A percentile compares a stretch with the other conserved stretches of the same genome.
phyloP scores from a whole-genome alignment of 2,329 filamentous ascomycete genomes.

The Bretziella fagacearum region DNA sequence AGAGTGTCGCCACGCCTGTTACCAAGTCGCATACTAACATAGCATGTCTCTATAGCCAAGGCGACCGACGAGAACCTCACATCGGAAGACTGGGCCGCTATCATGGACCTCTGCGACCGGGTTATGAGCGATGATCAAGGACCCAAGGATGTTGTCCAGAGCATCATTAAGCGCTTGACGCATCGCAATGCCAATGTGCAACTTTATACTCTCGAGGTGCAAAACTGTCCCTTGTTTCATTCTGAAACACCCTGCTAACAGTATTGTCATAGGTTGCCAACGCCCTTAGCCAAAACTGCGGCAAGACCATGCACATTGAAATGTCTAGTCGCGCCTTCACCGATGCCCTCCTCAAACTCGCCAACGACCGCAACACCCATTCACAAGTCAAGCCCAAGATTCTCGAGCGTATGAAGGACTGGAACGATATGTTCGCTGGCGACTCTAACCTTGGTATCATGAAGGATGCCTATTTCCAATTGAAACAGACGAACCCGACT shows the following conservation, averaged over 20 bases:
- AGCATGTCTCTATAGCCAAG: constrained; percentile 30
- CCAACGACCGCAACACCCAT: constrained; percentile 89
- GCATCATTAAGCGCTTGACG: constrained; percentile 79
- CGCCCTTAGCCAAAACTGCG: constrained; percentile 83
- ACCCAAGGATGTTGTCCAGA: constrained; percentile 70
- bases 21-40: constrained; percentile 9
- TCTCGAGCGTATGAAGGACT: constrained; percentile 86
- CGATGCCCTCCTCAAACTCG: constrained; percentile 76
- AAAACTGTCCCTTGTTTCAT: not conserved
- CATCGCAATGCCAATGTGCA: constrained; percentile 94
- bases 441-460: constrained; percentile 92
- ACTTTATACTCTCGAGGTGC: constrained; percentile 80
- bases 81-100: constrained; percentile 53
- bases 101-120: constrained; percentile 47
- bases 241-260: not conserved
- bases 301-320: constrained; percentile 71
- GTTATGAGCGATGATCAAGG: constrained; percentile 37
- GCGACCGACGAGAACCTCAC: constrained; percentile 97
- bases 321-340: constrained; percentile 84
- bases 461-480: constrained; percentile 79
- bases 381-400: constrained; percentile 95
- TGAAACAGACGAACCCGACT: constrained; percentile 74
- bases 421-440: constrained; percentile 83
- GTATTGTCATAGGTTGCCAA: constrained; percentile 51
- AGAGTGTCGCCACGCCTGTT: not conserved